phyloP scores from a whole-genome alignment of 2,329 filamentous ascomycete species.

The Setomelanomma holmii region DNA sequence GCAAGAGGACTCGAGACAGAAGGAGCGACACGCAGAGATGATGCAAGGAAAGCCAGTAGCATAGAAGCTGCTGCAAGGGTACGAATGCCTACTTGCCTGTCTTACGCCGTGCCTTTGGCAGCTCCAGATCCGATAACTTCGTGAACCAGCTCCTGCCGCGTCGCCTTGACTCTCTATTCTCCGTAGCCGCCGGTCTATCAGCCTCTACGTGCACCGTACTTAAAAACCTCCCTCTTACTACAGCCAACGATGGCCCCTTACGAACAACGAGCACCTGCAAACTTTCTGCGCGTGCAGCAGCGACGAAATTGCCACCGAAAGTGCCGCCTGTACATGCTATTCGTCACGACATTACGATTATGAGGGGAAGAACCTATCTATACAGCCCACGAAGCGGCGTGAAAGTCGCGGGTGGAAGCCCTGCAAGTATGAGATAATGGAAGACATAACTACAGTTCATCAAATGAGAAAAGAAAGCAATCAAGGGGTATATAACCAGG shows the following conservation, averaged over 20 bases:
- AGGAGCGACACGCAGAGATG: conserved; percentile 9
- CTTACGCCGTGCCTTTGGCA: not conserved
- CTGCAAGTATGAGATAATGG: conserved; percentile 4
- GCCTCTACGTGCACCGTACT: not conserved
- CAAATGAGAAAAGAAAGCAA: conserved; percentile 18
- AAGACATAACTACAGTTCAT: conserved; percentile 1
- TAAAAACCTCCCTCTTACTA: not conserved
- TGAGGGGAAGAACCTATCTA: conserved; percentile 21
- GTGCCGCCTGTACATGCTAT: conserved; percentile 13
- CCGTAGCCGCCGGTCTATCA: not conserved
- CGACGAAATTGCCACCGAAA: not conserved
- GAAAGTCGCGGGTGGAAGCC: not conserved
- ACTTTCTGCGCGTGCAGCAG: not conserved
- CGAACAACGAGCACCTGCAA: not conserved
- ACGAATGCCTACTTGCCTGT: not conserved
- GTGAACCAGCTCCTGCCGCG: not conserved
- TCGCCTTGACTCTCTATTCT: not conserved
- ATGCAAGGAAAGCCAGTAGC: conserved; percentile 18
- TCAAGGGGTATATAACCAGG: conserved; percentile 43
- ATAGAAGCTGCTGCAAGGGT: conserved; percentile 7
- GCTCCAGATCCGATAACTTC: not conserved
- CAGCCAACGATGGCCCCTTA: not conserved
- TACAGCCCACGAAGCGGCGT: conserved; percentile 5
- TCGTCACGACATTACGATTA: conserved; percentile 29
- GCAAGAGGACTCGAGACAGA: conserved; percentile 9